phyloP scores from a whole-genome alignment of 306 rosid genomes.

The Quercus ilex region DNA sequence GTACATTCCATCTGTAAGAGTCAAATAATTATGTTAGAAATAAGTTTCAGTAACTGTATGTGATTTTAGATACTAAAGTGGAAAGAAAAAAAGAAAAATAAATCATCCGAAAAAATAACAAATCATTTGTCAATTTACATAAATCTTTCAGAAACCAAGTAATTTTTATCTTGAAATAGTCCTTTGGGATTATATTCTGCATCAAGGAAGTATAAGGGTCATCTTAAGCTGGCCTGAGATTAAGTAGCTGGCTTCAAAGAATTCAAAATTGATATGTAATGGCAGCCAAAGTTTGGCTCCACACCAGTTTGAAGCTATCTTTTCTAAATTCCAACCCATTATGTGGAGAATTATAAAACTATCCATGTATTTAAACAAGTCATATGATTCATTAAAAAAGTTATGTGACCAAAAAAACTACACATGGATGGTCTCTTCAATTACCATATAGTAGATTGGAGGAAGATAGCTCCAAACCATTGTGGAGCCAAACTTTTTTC shows the following conservation, averaged over 20 bases:
- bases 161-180: neutral
- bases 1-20: conserved; percentile 64
- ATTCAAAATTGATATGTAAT: neutral
- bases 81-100: neutral
- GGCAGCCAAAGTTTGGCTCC: neutral
- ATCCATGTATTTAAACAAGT: too few relatives aligned
- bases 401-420: too few relatives aligned
- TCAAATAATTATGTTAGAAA: neutral
- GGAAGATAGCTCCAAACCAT: too few relatives aligned
- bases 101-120: neutral
- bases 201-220: neutral
- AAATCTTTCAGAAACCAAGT: neutral
- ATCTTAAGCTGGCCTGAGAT: neutral
- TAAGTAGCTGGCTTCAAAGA: neutral
- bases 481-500: too few relatives aligned
- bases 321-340: too few relatives aligned
- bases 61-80: neutral
- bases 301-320: too few relatives aligned
- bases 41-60: neutral
- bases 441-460: too few relatives aligned
- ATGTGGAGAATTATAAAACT: too few relatives aligned
- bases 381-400: too few relatives aligned
- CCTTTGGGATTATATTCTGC: neutral
- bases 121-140: neutral
- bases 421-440: too few relatives aligned